Percentiles rank a stretch among this genome's conserved stretches.
Conservation (phyloP, 2,329 filamentous ascomycete genomes). For the Lachnellula subtilissima region DNA sequence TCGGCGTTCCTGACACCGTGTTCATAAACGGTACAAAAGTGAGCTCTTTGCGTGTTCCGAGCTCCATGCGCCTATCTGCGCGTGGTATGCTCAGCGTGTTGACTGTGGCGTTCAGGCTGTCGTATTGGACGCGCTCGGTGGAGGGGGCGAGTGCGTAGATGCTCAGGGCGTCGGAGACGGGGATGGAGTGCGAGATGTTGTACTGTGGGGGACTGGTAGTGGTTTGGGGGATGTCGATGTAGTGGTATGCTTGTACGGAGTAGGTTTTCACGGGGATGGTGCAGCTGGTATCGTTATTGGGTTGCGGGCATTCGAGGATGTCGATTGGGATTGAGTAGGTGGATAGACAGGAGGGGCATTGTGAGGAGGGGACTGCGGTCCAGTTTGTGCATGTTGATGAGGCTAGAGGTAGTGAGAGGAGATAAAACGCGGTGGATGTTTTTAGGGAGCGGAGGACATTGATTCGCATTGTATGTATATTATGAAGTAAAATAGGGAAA, state of each 20-base stretch:
- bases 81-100: neutral
- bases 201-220: neutral
- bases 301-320: neutral
- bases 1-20: neutral
- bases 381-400: neutral
- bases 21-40: neutral
- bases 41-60: neutral
- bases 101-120: neutral
- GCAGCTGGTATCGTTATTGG: neutral
- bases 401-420: neutral
- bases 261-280: neutral
- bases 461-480: no score
- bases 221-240: neutral
- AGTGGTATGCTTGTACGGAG: neutral
- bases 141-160: neutral
- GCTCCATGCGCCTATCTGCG: neutral
- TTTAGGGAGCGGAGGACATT: no score
- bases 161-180: neutral
- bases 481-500: no score
- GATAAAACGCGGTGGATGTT: neutral
- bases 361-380: neutral
- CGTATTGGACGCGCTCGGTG: neutral
- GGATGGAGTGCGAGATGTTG: neutral
- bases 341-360: neutral
- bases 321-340: neutral